Percentiles rank a stretch among this genome's conserved stretches.
phyloP scores from a whole-genome alignment of 495 filamentous ascomycete genomes.

The Hypoxylon cercidicola region DNA sequence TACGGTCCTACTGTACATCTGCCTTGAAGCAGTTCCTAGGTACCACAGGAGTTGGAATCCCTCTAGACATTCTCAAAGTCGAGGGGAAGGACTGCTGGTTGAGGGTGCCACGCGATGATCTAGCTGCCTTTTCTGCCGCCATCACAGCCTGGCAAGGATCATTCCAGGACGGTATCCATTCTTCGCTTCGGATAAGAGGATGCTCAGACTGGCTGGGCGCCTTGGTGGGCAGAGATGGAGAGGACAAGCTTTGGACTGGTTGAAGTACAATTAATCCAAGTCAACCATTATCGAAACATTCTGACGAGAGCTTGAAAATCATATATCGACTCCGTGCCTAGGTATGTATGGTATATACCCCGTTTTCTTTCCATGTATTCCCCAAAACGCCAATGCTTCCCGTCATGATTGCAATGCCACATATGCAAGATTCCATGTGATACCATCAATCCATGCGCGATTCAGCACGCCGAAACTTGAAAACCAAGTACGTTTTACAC shows the following conservation, averaged over 20 bases:
- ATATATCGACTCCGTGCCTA: constrained; percentile 21
- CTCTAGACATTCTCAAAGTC: constrained; percentile 81
- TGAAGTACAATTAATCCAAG: constrained; percentile 26
- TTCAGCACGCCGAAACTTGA: constrained; percentile 30
- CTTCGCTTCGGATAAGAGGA: constrained; percentile 49
- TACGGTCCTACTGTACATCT: constrained; percentile 74
- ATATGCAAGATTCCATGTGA: constrained; percentile 43
- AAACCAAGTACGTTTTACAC: constrained; percentile 50
- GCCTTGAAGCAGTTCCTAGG: constrained; percentile 86
- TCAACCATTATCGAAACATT: not conserved
- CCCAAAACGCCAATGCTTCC: constrained; percentile 44
- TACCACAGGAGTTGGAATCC: constrained; percentile 75
- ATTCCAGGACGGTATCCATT: constrained; percentile 54
- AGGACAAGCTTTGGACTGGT: constrained; percentile 50
- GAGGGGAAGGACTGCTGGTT: constrained; percentile 71
- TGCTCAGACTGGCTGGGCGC: constrained; percentile 60
- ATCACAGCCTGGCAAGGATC: constrained; percentile 74
- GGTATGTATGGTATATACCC: constrained; percentile 32
- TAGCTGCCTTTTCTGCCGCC: constrained; percentile 65
- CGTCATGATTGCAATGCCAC: constrained; percentile 38
- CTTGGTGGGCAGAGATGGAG: constrained; percentile 51
- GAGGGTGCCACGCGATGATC: constrained; percentile 76
- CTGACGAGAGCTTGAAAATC: not conserved
- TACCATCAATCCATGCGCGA: constrained; percentile 36
- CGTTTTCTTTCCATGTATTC: constrained; percentile 26